Evolutionary conservation across 1,284 basidiomycete species (phyloP), one percentile per base, ranked within the genome.

Genomic region (Ceratorhiza oryzae-sativae): DNA sequence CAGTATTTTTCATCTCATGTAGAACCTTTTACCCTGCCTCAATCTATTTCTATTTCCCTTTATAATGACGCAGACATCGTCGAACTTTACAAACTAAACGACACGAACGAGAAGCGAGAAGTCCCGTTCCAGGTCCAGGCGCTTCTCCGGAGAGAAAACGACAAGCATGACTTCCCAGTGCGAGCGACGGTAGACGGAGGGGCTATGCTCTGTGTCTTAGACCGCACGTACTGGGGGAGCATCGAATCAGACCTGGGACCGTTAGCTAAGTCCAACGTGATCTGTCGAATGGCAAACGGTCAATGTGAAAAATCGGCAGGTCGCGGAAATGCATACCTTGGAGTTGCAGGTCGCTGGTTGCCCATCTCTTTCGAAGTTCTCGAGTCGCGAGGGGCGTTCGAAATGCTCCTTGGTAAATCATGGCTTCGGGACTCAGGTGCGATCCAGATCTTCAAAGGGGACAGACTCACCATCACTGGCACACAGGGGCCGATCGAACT

Each of bases 271-370:
- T 63, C 61, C 1, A 48, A 34, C 2, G 20, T 63, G 2, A 12
- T 63, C 4, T 63, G 61, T 36, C 42, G 42, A n/a, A 63, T 63
- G 61, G 61, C 61, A 2, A 51, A 63, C 18, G 61, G 61, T 5
- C 10, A 1, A 4, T 51, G 42, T 30, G 30, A 12, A 13, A 13
- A 12, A 6, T 63, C 61, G 3, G 30, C 25, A 34, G 61, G 61
- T 34, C 9, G 45, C 2, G 61, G 61, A 5, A 30, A 36, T 2
- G 61, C 46, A 1, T 20, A 2, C 4, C 23, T 63, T 20, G 42
- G 45, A 0, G 45, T 63, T 2, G 45, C 25, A 2, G 61, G 61
- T 9, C 25, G 1, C 8, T 48, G 46, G 61, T 30, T 30, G 5
- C 9, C 27, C 3, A 49, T 63, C 20, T 15, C 15, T 13, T 63